A percentile compares a stretch with the other conserved stretches of the same genome.
Conservation (phyloP, 1,139 yeast species). For the Insectozyma bohioensis region DNA sequence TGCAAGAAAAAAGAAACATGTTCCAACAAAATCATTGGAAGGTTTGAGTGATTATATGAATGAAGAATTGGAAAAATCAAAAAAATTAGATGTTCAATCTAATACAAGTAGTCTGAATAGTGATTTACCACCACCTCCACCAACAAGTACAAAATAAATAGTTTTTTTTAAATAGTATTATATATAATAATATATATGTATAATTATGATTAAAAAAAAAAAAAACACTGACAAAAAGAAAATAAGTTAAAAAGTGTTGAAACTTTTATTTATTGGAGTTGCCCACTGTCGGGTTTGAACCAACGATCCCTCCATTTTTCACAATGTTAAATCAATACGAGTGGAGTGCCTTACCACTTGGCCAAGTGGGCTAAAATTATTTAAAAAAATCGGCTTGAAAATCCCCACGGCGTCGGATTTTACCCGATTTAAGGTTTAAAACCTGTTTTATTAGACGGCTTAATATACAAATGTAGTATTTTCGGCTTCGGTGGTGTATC, state of each 20-base stretch:
- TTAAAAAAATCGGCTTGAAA: not conserved
- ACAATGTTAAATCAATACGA: slow-evolving; percentile 16
- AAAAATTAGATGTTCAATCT: slow-evolving; percentile 28
- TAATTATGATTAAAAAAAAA: too few relatives aligned
- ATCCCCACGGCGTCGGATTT: too few relatives aligned
- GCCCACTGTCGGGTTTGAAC: slow-evolving; percentile 58
- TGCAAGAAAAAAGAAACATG: slow-evolving; percentile 33
- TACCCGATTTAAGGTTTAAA: too few relatives aligned
- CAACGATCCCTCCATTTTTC: slow-evolving; percentile 57
- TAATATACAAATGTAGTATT: too few relatives aligned
- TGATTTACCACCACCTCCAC: slow-evolving; percentile 34
- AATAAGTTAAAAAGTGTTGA: too few relatives aligned
- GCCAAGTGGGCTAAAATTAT: slow-evolving; percentile 42
- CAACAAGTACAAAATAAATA: slow-evolving; percentile 15
- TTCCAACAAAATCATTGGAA: slow-evolving; percentile 22
- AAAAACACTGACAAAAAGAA: too few relatives aligned
- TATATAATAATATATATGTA: too few relatives aligned
- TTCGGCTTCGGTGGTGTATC: too few relatives aligned
- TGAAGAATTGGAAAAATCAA: slow-evolving; percentile 46
- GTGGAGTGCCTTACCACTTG: slow-evolving; percentile 57
- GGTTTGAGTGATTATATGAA: slow-evolving; percentile 45
- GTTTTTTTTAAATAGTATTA: too few relatives aligned
- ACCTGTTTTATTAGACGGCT: too few relatives aligned
- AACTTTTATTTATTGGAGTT: too few relatives aligned
- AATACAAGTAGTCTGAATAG: slow-evolving; percentile 4